phyloP scores from a whole-genome alignment of 305 asterid species.

The Fraxinus ornus region DNA sequence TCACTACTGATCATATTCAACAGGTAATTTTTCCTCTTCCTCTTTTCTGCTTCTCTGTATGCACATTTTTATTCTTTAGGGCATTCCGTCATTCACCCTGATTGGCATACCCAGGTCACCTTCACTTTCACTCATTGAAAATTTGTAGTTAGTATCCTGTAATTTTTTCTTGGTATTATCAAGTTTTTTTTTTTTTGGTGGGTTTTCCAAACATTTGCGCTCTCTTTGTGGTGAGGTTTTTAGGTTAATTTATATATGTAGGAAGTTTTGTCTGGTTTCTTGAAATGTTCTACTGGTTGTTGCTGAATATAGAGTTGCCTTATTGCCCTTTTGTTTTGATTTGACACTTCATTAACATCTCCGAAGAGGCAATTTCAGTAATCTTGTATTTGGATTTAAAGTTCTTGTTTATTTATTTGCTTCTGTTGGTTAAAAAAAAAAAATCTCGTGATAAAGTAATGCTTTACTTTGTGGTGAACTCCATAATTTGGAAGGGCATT shows the following conservation, averaged over 20 bases:
- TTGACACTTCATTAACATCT: not conserved
- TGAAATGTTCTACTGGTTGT: not conserved
- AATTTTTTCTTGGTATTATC: not conserved
- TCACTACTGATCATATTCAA: slow-evolving; percentile 81
- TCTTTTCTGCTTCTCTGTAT: slow-evolving; percentile 5
- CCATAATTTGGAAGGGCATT: not conserved
- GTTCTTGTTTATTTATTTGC: not conserved
- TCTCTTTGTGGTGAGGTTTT: not conserved
- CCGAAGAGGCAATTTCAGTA: not conserved
- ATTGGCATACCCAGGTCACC: not conserved
- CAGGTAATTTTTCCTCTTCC: slow-evolving; percentile 39
- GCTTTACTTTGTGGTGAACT: not conserved
- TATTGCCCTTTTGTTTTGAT: not conserved
- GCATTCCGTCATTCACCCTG: not conserved
- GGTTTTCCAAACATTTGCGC: not conserved
- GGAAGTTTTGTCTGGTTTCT: not conserved
- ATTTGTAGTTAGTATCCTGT: not conserved
- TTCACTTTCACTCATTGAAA: not conserved
- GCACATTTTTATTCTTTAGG: not conserved
- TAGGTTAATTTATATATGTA: not conserved
- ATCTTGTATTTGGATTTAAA: not conserved
- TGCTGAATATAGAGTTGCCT: not conserved
- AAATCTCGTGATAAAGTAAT: not conserved
- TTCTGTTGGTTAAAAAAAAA: not conserved
- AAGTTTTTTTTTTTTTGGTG: not conserved